These are phyloP conservation scores for Vaccinium myrtillus DNA, from an alignment of 148 eudicot genomes.

Conservation along the genomic window DNA sequence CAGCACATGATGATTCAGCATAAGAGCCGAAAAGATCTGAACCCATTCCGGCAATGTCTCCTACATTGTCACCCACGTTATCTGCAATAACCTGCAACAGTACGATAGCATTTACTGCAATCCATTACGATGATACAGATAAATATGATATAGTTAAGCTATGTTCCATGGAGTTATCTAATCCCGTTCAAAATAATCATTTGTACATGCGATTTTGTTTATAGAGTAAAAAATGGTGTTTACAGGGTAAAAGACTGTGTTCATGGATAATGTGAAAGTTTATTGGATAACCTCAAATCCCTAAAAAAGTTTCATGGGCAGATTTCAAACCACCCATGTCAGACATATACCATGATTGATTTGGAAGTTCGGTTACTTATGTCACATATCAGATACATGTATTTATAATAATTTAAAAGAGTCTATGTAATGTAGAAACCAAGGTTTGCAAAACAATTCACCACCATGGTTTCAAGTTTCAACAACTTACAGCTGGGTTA, in stretches of 20 bases:
- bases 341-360: background rate
- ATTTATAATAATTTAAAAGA: background rate
- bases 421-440: background rate
- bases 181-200: background rate
- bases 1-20: slow-evolving; percentile 35
- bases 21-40: slow-evolving; percentile 36
- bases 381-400: background rate
- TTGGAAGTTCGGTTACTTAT: background rate
- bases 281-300: background rate
- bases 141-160: background rate
- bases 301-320: background rate
- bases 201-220: background rate
- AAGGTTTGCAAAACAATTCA: background rate
- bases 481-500: slow-evolving; percentile 20
- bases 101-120: background rate
- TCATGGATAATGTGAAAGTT: background rate
- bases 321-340: background rate
- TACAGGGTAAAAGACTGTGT: background rate
- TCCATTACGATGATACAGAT: background rate
- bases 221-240: background rate
- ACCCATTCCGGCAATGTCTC: slow-evolving; percentile 40
- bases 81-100: slow-evolving; percentile 32
- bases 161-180: background rate
- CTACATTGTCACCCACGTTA: slow-evolving; percentile 38
- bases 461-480: background rate